phyloP scores from a whole-genome alignment of 2,329 filamentous ascomycete species.

The Fonsecaea multimorphosa region DNA sequence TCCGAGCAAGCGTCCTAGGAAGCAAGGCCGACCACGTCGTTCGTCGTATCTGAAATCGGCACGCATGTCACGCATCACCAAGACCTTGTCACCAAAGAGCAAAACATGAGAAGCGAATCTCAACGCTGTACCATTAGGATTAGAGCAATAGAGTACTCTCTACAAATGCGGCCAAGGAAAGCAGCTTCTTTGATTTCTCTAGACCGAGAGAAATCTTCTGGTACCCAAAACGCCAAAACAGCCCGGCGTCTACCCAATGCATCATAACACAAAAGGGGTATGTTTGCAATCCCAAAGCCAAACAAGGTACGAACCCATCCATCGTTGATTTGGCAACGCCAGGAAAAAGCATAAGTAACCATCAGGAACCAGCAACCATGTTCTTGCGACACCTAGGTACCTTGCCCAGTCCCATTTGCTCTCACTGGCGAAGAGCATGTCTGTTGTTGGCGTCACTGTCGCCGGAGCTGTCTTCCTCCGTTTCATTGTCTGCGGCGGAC shows the following conservation, averaged over 20 bases:
- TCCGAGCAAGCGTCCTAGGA: not conserved
- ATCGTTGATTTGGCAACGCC: not conserved
- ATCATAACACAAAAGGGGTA: not conserved
- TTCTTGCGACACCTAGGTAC: conserved; percentile 11
- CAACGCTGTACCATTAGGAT: not conserved
- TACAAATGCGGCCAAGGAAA: not conserved
- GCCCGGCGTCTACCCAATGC: not conserved
- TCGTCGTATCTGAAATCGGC: not conserved
- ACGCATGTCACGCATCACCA: not conserved
- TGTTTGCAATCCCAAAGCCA: not conserved
- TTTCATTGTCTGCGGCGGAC: conserved; percentile 16
- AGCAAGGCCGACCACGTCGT: not conserved
- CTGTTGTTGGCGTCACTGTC: conserved; percentile 31
- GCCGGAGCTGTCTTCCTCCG: conserved; percentile 33
- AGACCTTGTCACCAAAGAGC: not conserved
- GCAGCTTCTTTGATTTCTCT: not conserved
- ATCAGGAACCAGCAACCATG: conserved; percentile 10
- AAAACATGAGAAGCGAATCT: not conserved
- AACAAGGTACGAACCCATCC: conserved; percentile 9
- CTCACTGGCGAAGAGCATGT: conserved; percentile 18
- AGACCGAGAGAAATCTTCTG: not conserved
- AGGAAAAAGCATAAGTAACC: not conserved
- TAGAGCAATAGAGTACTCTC: conserved; percentile 1
- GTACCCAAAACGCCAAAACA: conserved; percentile 4
- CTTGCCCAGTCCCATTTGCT: conserved; percentile 16